phyloP scores from a whole-genome alignment of 2,329 filamentous ascomycete species.

The Dactylellina haptotyla region DNA sequence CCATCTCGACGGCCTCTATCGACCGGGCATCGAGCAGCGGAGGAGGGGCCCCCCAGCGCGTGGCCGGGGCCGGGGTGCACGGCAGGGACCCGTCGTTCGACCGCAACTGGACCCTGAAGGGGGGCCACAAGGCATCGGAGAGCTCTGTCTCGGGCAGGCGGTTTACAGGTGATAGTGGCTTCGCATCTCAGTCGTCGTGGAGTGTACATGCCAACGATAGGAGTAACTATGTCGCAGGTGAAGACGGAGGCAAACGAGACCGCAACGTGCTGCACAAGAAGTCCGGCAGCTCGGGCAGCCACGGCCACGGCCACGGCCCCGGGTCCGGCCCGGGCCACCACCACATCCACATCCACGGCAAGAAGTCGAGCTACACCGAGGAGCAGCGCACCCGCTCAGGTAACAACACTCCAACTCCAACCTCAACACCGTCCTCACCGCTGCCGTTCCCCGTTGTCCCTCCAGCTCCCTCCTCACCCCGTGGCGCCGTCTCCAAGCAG shows the following conservation, averaged over 20 bases:
- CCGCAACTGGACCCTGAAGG: constrained; percentile 71
- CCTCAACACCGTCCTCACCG: constrained; percentile 42
- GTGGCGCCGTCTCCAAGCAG: constrained; percentile 64
- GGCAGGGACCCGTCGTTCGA: constrained; percentile 71
- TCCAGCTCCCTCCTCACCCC: constrained; percentile 17
- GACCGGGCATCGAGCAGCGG: constrained; percentile 46
- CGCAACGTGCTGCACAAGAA: constrained; percentile 81
- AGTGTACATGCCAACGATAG: constrained; percentile 56
- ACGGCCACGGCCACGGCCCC: constrained; percentile 68
- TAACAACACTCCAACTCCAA: constrained; percentile 66
- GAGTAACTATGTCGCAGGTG: constrained; percentile 59
- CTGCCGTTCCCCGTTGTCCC: constrained; percentile 25
- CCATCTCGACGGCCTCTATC: constrained; percentile 47
- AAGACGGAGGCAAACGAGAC: constrained; percentile 73
- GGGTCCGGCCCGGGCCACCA: constrained; percentile 63
- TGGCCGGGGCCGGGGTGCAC: constrained; percentile 39
- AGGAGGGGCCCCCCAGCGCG: constrained; percentile 27
- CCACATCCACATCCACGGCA: constrained; percentile 70
- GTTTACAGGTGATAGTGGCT: constrained; percentile 58
- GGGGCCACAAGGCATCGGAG: constrained; percentile 57
- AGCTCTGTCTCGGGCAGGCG: constrained; percentile 57
- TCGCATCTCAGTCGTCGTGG: constrained; percentile 56
- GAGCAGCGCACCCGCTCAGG: constrained; percentile 71
- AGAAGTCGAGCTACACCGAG: constrained; percentile 79
- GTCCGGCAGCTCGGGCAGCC: constrained; percentile 59